Evolutionary conservation across 169 alveolate genomes (phyloP).

Genomic region (Plasmodium fragile): DNA sequence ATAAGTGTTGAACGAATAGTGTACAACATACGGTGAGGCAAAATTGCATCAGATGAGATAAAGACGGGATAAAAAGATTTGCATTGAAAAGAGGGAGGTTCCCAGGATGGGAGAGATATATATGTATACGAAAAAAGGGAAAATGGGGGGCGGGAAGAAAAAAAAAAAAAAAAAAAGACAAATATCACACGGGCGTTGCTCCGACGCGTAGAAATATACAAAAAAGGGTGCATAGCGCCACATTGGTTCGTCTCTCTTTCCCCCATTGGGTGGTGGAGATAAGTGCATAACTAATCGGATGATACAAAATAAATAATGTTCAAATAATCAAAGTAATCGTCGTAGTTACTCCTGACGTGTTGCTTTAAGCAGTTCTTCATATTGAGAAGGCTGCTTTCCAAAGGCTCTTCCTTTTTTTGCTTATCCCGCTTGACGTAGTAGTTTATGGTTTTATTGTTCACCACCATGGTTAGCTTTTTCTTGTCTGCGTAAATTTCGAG

Average conservation of each 20-base stretch:
- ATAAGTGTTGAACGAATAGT: neutral
- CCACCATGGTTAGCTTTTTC: constrained; percentile 25
- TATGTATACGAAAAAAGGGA: neutral
- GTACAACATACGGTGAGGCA: neutral
- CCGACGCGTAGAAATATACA: neutral
- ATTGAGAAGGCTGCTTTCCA: constrained; percentile 4
- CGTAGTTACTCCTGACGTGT: constrained; percentile 16
- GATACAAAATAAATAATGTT: constrained; percentile 41
- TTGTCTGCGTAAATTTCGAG: constrained; percentile 37
- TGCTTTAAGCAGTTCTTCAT: constrained; percentile 28
- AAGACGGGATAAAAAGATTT: neutral
- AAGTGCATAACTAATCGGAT: constrained; percentile 7
- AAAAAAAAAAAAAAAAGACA: neutral
- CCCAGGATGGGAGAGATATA: neutral
- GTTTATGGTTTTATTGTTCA: constrained; percentile 35
- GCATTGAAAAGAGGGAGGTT: neutral
- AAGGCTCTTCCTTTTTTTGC: neutral
- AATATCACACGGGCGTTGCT: neutral
- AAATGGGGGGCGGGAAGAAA: neutral
- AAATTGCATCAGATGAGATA: neutral
- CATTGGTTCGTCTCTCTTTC: neutral
- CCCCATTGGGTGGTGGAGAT: neutral
- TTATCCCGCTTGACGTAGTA: constrained; percentile 9
- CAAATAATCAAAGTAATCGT: constrained; percentile 46
- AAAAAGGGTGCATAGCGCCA: neutral